These are phyloP conservation scores for Persicaria maculosa DNA, from an alignment of 148 eudicot species.

Conservation along the genomic window DNA sequence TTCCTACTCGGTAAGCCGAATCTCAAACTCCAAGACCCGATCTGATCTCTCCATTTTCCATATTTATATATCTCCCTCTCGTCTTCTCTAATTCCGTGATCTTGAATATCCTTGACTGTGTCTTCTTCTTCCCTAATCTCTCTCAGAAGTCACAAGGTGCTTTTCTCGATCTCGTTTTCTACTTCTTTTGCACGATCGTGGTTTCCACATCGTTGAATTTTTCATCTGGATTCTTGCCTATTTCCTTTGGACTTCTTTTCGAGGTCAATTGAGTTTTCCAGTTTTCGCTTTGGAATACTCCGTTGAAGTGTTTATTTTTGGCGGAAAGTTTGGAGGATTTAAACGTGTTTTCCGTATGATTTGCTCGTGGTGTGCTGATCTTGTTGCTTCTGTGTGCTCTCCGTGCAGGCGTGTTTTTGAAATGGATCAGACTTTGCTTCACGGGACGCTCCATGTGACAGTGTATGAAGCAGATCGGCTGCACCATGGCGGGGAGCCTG, in stretches of 20 bases:
- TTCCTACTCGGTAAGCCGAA: not conserved
- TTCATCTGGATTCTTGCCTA: not conserved
- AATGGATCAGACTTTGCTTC: conserved; percentile 71
- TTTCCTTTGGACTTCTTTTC: not conserved
- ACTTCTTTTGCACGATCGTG: not conserved
- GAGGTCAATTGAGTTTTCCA: not conserved
- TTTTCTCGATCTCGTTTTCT: conserved; percentile 6
- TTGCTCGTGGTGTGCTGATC: not conserved
- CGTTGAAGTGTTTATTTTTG: not conserved
- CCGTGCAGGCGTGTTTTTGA: conserved; percentile 15
- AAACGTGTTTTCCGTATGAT: not conserved
- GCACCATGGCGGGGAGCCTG: conserved; percentile 30
- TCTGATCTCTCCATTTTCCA: not conserved
- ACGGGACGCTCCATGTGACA: conserved; percentile 78
- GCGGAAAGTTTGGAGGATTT: not conserved
- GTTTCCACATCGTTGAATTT: not conserved
- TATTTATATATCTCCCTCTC: not conserved
- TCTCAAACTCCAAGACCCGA: not conserved
- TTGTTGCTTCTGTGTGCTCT: not conserved
- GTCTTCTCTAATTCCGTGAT: not conserved
- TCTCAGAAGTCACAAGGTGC: not conserved
- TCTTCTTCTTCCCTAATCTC: not conserved
- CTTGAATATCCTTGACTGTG: not conserved
- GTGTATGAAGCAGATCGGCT: conserved; percentile 59
- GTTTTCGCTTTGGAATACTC: not conserved